Evolutionary conservation across 169 alveolate genomes (phyloP).

Genomic region (Theileria equi): DNA sequence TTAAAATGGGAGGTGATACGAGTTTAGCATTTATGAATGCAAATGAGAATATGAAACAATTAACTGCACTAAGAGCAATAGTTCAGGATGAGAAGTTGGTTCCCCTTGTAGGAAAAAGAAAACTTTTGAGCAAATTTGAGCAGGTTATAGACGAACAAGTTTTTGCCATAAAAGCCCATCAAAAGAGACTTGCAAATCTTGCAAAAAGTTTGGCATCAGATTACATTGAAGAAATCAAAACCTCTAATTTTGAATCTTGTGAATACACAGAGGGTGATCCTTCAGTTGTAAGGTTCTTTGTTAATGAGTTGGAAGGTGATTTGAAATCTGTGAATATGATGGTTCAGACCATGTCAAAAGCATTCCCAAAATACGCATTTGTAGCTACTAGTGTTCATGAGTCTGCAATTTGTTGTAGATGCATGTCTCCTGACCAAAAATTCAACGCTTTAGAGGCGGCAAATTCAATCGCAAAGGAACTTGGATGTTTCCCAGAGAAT

Average conservation of each 20-base stretch:
- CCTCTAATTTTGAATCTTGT: conserved; percentile 10
- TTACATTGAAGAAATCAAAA: conserved; percentile 9
- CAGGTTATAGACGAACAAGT: conserved; percentile 44
- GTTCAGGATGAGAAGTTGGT: conserved; percentile 38
- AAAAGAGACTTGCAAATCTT: conserved; percentile 35
- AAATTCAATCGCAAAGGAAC: conserved; percentile 31
- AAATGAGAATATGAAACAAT: conserved; percentile 37
- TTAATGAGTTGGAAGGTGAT: conserved; percentile 53
- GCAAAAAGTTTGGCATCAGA: conserved; percentile 35
- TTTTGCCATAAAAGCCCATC: conserved; percentile 53
- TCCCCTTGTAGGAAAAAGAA: conserved; percentile 36
- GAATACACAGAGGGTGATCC: conserved; percentile 4
- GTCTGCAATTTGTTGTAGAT: conserved; percentile 36
- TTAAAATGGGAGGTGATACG: conserved; percentile 65
- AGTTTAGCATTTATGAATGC: conserved; percentile 56
- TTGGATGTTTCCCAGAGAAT: conserved; percentile 19
- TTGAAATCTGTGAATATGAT: conserved; percentile 35
- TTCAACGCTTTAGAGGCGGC: conserved; percentile 43
- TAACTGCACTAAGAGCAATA: conserved; percentile 48
- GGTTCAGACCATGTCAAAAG: conserved; percentile 39
- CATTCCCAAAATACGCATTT: conserved; percentile 46
- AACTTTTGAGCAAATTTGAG: conserved; percentile 46
- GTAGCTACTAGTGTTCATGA: conserved; percentile 19
- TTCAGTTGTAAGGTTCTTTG: conserved; percentile 19
- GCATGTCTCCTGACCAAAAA: conserved; percentile 29